phyloP scores from a whole-genome alignment of 148 eudicot genomes.

The Cornus florida region DNA sequence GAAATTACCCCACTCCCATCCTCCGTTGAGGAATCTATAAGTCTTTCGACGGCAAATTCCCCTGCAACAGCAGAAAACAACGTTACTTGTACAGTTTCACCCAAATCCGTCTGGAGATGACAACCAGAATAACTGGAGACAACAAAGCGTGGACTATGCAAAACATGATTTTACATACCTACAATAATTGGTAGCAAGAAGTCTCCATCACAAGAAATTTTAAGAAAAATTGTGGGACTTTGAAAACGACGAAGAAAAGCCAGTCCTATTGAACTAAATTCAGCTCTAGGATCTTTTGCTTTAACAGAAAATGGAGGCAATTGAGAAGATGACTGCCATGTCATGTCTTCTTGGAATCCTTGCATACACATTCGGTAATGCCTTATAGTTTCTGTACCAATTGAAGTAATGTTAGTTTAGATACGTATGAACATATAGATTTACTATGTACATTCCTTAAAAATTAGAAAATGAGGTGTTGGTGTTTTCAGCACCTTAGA shows the following conservation, averaged over 20 bases:
- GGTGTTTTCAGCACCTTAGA: too few species aligned
- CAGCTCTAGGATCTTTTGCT: constrained; percentile 33
- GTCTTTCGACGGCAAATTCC: constrained; percentile 66
- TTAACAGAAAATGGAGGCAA: constrained; percentile 34
- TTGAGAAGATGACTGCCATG: constrained; percentile 33
- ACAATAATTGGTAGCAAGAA: constrained; percentile 71
- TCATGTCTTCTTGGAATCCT: constrained; percentile 56
- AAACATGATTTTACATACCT: constrained; percentile 40
- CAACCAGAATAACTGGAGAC: constrained; percentile 12
- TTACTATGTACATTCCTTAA: too few species aligned
- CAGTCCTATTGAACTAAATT: constrained; percentile 40
- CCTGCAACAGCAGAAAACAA: constrained; percentile 39
- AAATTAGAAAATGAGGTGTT: too few species aligned
- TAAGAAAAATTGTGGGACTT: constrained; percentile 75
- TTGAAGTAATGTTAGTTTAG: constrained; percentile 7
- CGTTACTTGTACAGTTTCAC: neutral
- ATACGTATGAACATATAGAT: too few species aligned
- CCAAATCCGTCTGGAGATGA: neutral
- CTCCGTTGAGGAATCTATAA: constrained; percentile 54
- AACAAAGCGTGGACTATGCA: constrained; percentile 2
- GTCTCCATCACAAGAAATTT: constrained; percentile 78
- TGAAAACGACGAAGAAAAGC: constrained; percentile 60
- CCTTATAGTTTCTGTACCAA: constrained; percentile 58
- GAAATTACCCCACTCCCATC: constrained; percentile 51
- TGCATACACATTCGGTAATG: constrained; percentile 57